Base-by-base conservation (phyloP, 202 grass and related monocot species). In the Eragrostis tef region DNA sequence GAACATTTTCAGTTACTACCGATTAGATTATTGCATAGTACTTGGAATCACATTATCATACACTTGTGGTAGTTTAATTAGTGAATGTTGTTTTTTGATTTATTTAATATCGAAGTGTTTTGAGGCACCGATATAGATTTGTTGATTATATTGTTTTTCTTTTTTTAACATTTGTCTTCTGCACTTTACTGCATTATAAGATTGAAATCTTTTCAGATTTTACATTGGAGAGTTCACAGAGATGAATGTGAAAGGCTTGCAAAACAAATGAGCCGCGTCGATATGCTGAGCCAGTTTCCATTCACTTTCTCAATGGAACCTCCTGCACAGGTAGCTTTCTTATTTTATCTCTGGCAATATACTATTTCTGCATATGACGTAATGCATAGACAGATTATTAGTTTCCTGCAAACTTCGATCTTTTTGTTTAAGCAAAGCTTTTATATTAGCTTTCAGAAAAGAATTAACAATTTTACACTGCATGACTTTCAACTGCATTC, bases 171-270 rank as follows among this genome's bases (percentile, higher is more conserved):
- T 81, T 75, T 31, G 31, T 42, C 69, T 58, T 43, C 50, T 64
- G 31, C 13, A 44, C 46, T 39, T 29, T 70, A 17, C 48, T 59
- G 21, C 3, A 52, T 29, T 85, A 42, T 68, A 17, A 51, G 48
- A 29, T 80, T 79, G 2, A 27, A 77, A 69, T 75, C 51, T 17
- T 75, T 86, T 60, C 74, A 98, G 95, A 81, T 64, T 63, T 53
- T 82, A 48, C 95, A 98, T 85, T 94, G 95, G 95, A 79, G 53
- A 56, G 41, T 86, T 54, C 92, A 98, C 74, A 93, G 91, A 87
- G 90, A 93, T 44, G 92, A 98, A 91, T 98, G 95, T 72, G n/a
- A 79, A 86, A 94, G 95, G 54, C 78, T 98, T 73, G 87, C 82
- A 68, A 82, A 89, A 66, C 92, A 98, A 77, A 94, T 98, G 88